Base-by-base conservation (phyloP, 208 protist genomes). In the Leishmania guyanensis region DNA sequence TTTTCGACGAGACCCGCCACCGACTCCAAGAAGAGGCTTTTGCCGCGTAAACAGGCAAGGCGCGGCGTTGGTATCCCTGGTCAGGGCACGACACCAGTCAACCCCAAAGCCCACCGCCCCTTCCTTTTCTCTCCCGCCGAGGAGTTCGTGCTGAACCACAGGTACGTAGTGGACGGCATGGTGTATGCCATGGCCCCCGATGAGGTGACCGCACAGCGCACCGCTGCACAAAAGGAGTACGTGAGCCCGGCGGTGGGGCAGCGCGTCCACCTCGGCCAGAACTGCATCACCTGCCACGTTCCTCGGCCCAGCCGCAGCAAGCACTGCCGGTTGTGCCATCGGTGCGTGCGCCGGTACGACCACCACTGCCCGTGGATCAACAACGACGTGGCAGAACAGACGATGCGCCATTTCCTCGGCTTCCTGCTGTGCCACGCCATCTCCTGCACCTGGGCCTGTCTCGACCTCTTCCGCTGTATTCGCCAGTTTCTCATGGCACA, bases 301-400 rank as follows among this genome's bases (percentile, higher is more conserved):
- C 78, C 84, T 2, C 96, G 93, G 48, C 98, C 98, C 14, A 89
- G 93, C 46, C 93, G 98, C 51, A 97, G 97, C 51, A 98, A 99
- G 85, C 98, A 99, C 88, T 99, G 98, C 84, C 68, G 88, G 6
- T 53, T 98, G 56, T 99, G 97, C 84, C 81, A 96, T 53, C 75
- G 77, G 53, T 99, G 98, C 89, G 97, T 99, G 29, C 92, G 97
- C 50, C 95, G 95, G 75, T 99, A 94, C 84, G 98, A 99, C 83
- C 98, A 99, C 83, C 97, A 99, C 88, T 99, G 98, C 87, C 93
- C 92, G 39, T 99, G 98, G 98, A 95, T 99, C 39, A 99, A 99
- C 92, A 99, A 98, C 80, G 98, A 98, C 89, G 97, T 99, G 53
- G 98, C 98, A 51, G 97, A 98, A 76, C 89, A 90, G 48, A 99